Evolutionary conservation across 129 eudicot species (phyloP).

Genomic region (Apium graveolens): DNA sequence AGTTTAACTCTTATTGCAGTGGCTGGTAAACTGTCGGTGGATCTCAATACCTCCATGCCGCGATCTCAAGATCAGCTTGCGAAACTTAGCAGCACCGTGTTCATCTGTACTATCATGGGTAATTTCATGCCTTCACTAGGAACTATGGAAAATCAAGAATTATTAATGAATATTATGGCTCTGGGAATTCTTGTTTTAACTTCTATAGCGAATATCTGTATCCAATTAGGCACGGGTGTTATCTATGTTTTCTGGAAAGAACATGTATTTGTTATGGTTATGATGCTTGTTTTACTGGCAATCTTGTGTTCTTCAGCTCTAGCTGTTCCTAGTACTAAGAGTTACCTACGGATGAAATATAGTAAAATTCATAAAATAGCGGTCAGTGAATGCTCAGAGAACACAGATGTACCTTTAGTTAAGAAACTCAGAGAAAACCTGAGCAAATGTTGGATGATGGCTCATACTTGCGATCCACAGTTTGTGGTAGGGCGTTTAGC

Average conservation of each 20-base stretch:
- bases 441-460: conserved; percentile 55
- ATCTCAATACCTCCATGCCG: conserved; percentile 65
- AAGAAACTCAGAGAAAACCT: conserved; percentile 27
- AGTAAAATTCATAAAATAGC: conserved; percentile 31
- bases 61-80: conserved; percentile 55
- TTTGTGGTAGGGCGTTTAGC: conserved; percentile 50
- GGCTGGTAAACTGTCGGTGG: conserved; percentile 50
- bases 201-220: conserved; percentile 41
- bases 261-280: conserved; percentile 22
- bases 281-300: conserved; percentile 50
- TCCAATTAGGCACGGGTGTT: conserved; percentile 47
- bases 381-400: conserved; percentile 24
- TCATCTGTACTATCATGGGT: conserved; percentile 54
- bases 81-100: conserved; percentile 52
- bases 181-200: conserved; percentile 65
- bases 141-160: conserved; percentile 53
- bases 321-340: conserved; percentile 43
- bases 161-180: conserved; percentile 52
- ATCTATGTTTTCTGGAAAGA: conserved; percentile 40
- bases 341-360: conserved; percentile 35
- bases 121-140: conserved; percentile 65
- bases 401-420: neutral
- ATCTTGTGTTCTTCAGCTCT: conserved; percentile 41
- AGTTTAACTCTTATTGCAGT: conserved; percentile 37
- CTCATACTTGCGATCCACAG: conserved; percentile 48